Conservation (phyloP, 1,139 yeast species). For the Candida glucosophila region DNA sequence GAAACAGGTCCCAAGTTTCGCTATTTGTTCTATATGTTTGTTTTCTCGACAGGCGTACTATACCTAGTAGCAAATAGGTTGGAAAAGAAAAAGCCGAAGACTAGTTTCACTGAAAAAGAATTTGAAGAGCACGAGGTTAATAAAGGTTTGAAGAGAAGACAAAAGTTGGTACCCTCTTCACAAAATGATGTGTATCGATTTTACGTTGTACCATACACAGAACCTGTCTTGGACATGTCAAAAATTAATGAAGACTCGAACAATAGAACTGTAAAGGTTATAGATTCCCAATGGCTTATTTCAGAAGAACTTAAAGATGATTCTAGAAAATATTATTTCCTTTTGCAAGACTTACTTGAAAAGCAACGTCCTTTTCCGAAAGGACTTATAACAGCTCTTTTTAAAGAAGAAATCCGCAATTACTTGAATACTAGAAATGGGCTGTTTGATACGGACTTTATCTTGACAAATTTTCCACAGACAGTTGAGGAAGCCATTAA, state of each 20-base stretch:
- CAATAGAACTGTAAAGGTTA: conserved; percentile 38
- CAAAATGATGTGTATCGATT: conserved; percentile 25
- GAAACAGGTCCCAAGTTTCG: conserved; percentile 36
- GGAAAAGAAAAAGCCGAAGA: conserved; percentile 45
- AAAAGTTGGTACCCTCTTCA: conserved; percentile 28
- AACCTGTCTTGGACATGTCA: conserved; percentile 12
- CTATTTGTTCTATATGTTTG: conserved; percentile 40
- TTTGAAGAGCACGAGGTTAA: conserved; percentile 41
- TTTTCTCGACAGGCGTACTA: conserved; percentile 46
- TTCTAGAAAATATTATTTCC: conserved; percentile 30
- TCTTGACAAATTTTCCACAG: conserved; percentile 49
- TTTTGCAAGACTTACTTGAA: conserved; percentile 32
- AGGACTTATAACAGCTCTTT: conserved; percentile 50
- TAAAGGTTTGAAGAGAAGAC: conserved; percentile 48
- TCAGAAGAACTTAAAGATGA: conserved; percentile 34
- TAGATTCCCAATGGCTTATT: conserved; percentile 39
- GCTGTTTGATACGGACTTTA: conserved; percentile 34
- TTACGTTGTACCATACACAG: conserved; percentile 36
- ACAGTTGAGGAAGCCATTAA: conserved; percentile 54
- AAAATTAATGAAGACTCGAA: conserved; percentile 4
- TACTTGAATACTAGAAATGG: conserved; percentile 34
- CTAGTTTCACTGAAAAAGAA: conserved; percentile 49
- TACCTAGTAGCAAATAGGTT: conserved; percentile 43
- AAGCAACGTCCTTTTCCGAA: conserved; percentile 37
- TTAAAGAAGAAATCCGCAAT: conserved; percentile 37